phyloP scores from a whole-genome alignment of 768 basidiomycete species.

The Mycena kentingensis region DNA sequence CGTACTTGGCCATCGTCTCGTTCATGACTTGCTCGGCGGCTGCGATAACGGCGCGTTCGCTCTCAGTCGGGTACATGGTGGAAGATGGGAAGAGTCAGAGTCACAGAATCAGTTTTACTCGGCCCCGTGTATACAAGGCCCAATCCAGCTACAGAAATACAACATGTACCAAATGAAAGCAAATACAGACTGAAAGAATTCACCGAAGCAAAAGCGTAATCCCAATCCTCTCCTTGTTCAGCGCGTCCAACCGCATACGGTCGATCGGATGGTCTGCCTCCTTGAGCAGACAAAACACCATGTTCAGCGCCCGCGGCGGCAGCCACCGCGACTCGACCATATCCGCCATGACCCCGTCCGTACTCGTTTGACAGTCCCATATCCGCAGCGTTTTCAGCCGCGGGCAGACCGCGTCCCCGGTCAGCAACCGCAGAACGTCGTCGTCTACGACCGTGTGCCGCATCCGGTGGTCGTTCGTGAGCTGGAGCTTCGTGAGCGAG shows the following conservation, averaged over 20 bases:
- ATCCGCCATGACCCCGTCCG: slow-evolving; percentile 31
- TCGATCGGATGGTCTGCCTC: slow-evolving; percentile 17
- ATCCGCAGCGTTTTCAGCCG: slow-evolving; percentile 26
- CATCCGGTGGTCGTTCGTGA: slow-evolving; percentile 19
- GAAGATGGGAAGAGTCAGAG: slow-evolving; percentile 10
- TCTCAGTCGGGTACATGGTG: slow-evolving; percentile 52
- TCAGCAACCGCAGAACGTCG: slow-evolving; percentile 22
- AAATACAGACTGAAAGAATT: neutral
- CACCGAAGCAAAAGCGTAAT: slow-evolving; percentile 12
- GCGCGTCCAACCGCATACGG: slow-evolving; percentile 9
- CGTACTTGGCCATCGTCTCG: slow-evolving; percentile 73
- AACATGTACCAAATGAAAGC: too few relatives aligned
- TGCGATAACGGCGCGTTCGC: slow-evolving; percentile 53
- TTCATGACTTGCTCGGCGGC: slow-evolving; percentile 72
- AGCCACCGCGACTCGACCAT: slow-evolving; percentile 33
- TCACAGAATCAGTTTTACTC: slow-evolving; percentile 1
- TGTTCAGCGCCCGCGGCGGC: slow-evolving; percentile 14
- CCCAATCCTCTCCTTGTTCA: slow-evolving; percentile 21
- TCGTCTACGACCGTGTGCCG: slow-evolving; percentile 22
- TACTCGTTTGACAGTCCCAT: slow-evolving; percentile 27
- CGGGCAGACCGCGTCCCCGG: slow-evolving; percentile 19
- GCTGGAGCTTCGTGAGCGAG: slow-evolving; percentile 20
- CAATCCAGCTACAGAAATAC: too few relatives aligned
- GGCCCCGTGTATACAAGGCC: too few relatives aligned
- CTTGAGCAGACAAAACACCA: slow-evolving; percentile 25